phyloP scores from a whole-genome alignment of 345 rosid species.

The Sisymbrium altissimum region DNA sequence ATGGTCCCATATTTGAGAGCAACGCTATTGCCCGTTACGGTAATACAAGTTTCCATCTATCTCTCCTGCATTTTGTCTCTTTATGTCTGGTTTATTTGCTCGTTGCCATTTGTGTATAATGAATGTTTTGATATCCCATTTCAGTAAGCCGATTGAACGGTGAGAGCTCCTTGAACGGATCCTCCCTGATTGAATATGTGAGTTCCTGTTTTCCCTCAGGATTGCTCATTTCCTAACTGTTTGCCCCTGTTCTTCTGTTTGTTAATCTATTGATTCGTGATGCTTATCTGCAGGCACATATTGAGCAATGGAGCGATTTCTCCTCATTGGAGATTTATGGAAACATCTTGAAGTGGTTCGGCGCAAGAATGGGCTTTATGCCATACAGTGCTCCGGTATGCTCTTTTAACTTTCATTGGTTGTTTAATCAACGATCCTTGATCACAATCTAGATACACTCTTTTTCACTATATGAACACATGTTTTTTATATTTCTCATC shows the following conservation, averaged over 20 bases:
- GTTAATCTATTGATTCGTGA: not conserved
- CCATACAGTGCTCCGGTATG: slow-evolving; percentile 72
- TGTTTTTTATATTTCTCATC: not conserved
- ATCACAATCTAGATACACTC: not conserved
- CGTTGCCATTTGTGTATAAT: not conserved
- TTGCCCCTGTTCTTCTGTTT: not conserved
- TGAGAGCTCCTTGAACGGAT: slow-evolving; percentile 61
- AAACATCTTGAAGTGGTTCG: slow-evolving; percentile 50
- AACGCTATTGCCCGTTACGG: slow-evolving; percentile 41
- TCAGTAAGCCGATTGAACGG: slow-evolving; percentile 63
- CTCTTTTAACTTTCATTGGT: not conserved
- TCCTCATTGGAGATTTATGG: slow-evolving; percentile 71
- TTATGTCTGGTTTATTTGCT: not conserved
- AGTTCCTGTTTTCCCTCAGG: not conserved
- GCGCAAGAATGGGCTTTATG: slow-evolving; percentile 57
- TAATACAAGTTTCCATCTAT: not conserved
- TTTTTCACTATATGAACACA: not conserved
- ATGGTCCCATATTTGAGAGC: slow-evolving; percentile 37
- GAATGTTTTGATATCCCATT: slow-evolving; percentile 19
- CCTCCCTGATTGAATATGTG: slow-evolving; percentile 67
- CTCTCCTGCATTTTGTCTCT: not conserved
- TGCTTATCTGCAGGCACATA: slow-evolving; percentile 51
- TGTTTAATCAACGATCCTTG: not conserved
- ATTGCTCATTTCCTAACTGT: not conserved
- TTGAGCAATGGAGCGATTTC: slow-evolving; percentile 98